phyloP scores from a whole-genome alignment of 371 early-diverging fungal genomes.

The Sporodiniella umbellata region DNA sequence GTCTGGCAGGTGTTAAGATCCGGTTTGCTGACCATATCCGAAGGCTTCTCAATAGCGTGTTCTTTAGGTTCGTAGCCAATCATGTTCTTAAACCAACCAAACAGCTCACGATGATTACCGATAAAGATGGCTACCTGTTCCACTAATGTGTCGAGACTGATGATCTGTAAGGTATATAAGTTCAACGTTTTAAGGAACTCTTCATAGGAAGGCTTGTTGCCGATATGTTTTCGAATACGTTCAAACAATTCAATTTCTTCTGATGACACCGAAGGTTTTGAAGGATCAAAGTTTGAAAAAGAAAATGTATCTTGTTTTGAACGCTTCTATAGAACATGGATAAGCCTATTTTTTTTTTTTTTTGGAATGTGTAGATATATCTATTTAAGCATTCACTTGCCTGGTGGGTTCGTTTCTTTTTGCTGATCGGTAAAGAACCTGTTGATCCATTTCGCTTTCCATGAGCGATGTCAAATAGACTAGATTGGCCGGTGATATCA shows the following conservation, averaged over 20 bases:
- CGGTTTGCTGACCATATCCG: conserved; percentile 45
- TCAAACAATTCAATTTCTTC: conserved; percentile 95
- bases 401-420: conserved; percentile 19
- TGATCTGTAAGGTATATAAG: conserved; percentile 92
- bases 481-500: conserved; percentile 50
- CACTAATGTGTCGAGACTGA: conserved; percentile 81
- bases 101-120: conserved; percentile 72
- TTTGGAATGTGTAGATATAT: background rate
- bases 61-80: conserved; percentile 85
- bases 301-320: conserved; percentile 2
- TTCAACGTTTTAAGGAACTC: conserved; percentile 98
- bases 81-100: conserved; percentile 92
- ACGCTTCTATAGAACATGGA: background rate
- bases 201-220: conserved; percentile 83
- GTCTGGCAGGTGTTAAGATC: conserved; percentile 58
- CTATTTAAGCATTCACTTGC: conserved; percentile 2
- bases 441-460: conserved; percentile 6
- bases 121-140: conserved; percentile 83
- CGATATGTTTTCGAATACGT: conserved; percentile 79
- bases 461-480: conserved; percentile 14
- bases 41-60: conserved; percentile 38
- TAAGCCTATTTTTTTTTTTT: conserved; percentile 2
- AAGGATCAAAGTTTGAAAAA: conserved; percentile 28
- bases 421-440: conserved; percentile 12
- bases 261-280: conserved; percentile 34